phyloP scores from a whole-genome alignment of 257 asterid genomes.

The Osmanthus fragrans region DNA sequence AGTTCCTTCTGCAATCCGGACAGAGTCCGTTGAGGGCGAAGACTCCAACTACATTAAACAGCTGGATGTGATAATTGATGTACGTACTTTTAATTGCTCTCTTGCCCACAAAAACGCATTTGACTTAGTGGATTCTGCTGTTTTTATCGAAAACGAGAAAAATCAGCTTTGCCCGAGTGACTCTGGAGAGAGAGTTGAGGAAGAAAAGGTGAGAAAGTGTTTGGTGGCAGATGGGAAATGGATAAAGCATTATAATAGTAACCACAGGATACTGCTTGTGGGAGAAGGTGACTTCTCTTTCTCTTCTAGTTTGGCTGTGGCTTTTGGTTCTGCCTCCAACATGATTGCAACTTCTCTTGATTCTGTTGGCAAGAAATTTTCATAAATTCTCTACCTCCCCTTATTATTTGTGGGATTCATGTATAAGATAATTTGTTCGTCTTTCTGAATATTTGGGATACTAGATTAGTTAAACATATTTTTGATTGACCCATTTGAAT shows the following conservation, averaged over 20 bases:
- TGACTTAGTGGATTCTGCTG: neutral
- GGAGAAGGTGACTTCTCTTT: conserved; percentile 52
- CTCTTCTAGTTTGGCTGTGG: conserved; percentile 28
- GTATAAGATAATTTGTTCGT: too few relatives aligned
- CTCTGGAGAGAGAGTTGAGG: neutral
- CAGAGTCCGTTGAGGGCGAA: neutral
- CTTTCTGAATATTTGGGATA: too few relatives aligned
- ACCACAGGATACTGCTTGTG: conserved; percentile 33
- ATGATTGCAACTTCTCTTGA: conserved; percentile 44
- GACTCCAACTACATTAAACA: neutral
- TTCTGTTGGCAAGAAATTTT: conserved; percentile 22
- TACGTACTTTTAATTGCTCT: neutral
- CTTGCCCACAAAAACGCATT: neutral
- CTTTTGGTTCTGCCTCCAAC: conserved; percentile 32
- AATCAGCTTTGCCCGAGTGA: neutral
- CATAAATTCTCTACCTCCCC: too few relatives aligned
- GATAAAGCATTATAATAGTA: conserved; percentile 35
- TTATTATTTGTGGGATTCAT: too few relatives aligned
- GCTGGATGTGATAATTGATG: neutral
- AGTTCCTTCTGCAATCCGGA: neutral
- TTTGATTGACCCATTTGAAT: too few relatives aligned
- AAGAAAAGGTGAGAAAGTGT: neutral
- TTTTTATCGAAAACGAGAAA: neutral
- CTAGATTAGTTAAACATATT: too few relatives aligned
- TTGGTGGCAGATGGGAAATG: conserved; percentile 13